Percentiles rank a stretch among this genome's conserved stretches.
Evolutionary conservation across 169 alveolate species (phyloP).

Genomic region (Plasmodium vivax): DNA sequence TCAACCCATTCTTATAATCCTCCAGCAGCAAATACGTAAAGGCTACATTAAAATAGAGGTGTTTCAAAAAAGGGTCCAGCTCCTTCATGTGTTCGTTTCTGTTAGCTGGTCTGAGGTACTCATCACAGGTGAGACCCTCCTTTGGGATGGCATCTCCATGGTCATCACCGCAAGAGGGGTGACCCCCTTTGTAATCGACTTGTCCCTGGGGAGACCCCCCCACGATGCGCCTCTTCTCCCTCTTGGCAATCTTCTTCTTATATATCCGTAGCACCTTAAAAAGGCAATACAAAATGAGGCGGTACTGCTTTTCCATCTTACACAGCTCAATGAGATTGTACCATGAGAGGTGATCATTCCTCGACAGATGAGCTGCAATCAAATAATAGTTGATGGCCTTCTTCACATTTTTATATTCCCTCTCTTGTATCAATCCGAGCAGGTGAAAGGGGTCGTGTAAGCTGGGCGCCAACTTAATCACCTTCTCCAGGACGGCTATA

Average conservation of each 20-base stretch:
- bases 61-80: constrained; percentile 48
- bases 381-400: constrained; percentile 90
- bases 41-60: constrained; percentile 59
- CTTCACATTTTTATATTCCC: constrained; percentile 85
- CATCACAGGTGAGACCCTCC: background rate
- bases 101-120: background rate
- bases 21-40: constrained; percentile 60
- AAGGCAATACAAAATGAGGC: constrained; percentile 34
- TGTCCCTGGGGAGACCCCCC: background rate
- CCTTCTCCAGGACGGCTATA: constrained; percentile 81
- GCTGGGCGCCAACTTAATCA: constrained; percentile 89
- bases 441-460: constrained; percentile 92
- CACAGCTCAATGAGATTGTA: constrained; percentile 87
- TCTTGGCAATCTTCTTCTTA: constrained; percentile 6
- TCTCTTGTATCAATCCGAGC: constrained; percentile 90
- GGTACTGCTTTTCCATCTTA: constrained; percentile 52
- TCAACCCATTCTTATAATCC: constrained; percentile 61
- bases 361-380: constrained; percentile 91
- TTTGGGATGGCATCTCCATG: background rate
- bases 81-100: background rate
- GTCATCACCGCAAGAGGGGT: background rate
- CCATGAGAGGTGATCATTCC: constrained; percentile 88
- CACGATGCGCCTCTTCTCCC: background rate
- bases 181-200: background rate
- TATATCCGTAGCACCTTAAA: constrained; percentile 46